These are phyloP conservation scores for Lunularia cruciata DNA, from an alignment of 225 moss, liverwort and hornwort species.

Conservation along the genomic window DNA sequence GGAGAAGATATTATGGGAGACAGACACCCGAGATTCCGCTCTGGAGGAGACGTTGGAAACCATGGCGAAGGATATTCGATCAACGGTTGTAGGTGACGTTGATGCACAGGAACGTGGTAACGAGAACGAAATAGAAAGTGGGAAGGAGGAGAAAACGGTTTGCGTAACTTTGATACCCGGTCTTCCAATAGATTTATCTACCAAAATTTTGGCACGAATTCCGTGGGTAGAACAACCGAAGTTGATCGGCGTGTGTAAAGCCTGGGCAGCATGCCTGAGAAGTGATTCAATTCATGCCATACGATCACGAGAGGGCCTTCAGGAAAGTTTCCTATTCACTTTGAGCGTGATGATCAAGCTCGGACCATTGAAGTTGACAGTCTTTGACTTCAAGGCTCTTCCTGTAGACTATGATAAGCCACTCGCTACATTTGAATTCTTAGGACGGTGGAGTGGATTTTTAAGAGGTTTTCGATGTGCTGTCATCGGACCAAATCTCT, in stretches of 20 bases:
- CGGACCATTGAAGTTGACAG: slow-evolving; percentile 28
- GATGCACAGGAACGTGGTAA: neutral
- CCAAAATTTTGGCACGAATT: slow-evolving; percentile 32
- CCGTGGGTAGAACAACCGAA: slow-evolving; percentile 31
- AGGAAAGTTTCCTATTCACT: slow-evolving; percentile 29
- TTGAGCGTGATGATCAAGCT: slow-evolving; percentile 36
- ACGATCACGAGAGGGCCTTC: slow-evolving; percentile 7
- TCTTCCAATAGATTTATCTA: slow-evolving; percentile 31
- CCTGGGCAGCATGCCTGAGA: slow-evolving; percentile 31
- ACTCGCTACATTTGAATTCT: slow-evolving; percentile 24
- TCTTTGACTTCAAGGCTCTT: slow-evolving; percentile 23
- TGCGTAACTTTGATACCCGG: slow-evolving; percentile 30
- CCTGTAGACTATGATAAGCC: slow-evolving; percentile 29
- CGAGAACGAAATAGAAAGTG: neutral
- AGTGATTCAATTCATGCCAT: slow-evolving; percentile 24
- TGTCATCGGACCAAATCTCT: slow-evolving; percentile 33
- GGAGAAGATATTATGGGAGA: neutral
- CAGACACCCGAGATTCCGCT: neutral
- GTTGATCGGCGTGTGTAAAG: slow-evolving; percentile 33
- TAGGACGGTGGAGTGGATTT: slow-evolving; percentile 34
- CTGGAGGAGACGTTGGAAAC: neutral
- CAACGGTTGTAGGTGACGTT: neutral
- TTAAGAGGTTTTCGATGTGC: slow-evolving; percentile 41
- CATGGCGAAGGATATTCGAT: neutral
- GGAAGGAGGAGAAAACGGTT: neutral